These are phyloP conservation scores for Podaxis sp. DNA, from an alignment of 768 basidiomycete species.

Conservation along the genomic window DNA sequence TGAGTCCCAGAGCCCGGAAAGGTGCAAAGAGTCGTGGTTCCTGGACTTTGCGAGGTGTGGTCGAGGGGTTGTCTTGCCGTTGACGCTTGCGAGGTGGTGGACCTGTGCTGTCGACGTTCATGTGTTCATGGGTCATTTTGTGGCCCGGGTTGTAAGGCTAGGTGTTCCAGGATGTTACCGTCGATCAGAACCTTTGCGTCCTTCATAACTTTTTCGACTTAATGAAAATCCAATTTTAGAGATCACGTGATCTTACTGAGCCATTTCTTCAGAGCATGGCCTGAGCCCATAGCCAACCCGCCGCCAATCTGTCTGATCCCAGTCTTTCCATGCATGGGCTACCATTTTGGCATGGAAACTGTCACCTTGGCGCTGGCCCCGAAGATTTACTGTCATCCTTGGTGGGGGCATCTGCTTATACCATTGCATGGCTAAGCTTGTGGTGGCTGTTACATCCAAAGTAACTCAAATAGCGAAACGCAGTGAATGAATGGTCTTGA, in stretches of 20 bases:
- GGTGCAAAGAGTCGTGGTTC: conserved; percentile 76
- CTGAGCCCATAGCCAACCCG: background rate
- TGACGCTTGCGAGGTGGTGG: conserved; percentile 50
- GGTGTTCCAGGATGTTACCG: background rate
- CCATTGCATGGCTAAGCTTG: background rate
- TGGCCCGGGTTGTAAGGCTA: background rate
- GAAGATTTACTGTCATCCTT: too few species aligned
- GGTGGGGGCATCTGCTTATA: too few species aligned
- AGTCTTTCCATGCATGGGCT: too few species aligned
- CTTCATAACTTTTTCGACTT: background rate
- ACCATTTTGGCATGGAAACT: too few species aligned
- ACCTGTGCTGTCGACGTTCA: conserved; percentile 15
- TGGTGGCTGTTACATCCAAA: background rate
- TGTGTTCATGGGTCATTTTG: conserved; percentile 1
- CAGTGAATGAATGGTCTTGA: background rate
- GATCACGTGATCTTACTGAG: background rate
- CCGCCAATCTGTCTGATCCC: background rate
- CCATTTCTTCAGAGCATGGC: too few species aligned
- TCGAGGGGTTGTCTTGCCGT: conserved; percentile 29
- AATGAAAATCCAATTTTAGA: background rate
- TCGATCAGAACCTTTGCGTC: background rate
- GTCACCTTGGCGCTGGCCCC: too few species aligned
- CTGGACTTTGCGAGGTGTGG: conserved; percentile 17
- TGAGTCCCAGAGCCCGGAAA: conserved; percentile 91
- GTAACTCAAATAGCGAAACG: background rate